These are phyloP conservation scores for Rhizopogon sp. DNA, from an alignment of 768 basidiomycete genomes.

Conservation along the genomic window DNA sequence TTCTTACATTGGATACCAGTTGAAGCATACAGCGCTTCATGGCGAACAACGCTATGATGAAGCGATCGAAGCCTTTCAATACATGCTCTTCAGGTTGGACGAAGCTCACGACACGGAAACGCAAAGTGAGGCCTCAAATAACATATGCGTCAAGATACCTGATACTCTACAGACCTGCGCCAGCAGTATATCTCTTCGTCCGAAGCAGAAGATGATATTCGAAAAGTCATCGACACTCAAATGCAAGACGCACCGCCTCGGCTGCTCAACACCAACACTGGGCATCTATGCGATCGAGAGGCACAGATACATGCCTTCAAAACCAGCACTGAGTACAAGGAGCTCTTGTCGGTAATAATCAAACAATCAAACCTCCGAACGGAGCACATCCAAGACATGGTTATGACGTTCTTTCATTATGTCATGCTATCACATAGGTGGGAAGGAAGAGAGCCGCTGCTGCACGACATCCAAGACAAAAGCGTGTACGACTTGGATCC, in stretches of 20 bases:
- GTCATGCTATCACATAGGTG: constrained; percentile 2
- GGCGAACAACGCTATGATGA: not conserved
- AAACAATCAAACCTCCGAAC: not conserved
- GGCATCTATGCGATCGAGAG: not conserved
- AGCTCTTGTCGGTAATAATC: not conserved
- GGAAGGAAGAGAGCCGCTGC: not conserved
- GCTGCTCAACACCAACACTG: constrained; percentile 4
- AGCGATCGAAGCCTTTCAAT: not conserved
- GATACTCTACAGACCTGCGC: not conserved
- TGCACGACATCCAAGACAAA: not conserved
- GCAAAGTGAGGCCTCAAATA: not conserved
- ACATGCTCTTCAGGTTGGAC: not conserved
- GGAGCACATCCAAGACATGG: not conserved
- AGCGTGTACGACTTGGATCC: not conserved
- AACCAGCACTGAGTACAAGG: not conserved
- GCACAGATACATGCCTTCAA: not conserved
- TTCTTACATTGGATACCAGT: not conserved
- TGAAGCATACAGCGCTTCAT: not conserved
- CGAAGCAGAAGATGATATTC: not conserved
- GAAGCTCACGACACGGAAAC: not conserved
- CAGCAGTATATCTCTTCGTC: not conserved
- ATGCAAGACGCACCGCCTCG: not conserved
- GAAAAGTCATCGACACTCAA: not conserved
- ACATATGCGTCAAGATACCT: not conserved
- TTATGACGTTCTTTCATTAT: not conserved